Base-by-base conservation (phyloP, 306 rosid genomes). In the Pueraria montana region DNA sequence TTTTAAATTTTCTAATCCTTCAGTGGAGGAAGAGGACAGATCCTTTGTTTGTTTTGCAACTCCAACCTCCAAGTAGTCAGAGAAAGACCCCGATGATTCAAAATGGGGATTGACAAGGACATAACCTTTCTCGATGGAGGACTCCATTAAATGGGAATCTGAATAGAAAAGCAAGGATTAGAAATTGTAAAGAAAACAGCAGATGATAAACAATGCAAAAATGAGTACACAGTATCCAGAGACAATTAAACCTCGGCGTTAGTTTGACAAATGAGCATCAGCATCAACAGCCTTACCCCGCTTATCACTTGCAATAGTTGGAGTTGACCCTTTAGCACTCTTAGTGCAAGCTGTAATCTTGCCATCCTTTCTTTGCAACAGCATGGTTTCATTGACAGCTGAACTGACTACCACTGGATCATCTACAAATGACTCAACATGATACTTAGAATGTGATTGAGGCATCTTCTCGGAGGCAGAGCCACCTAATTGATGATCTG, bases 121-220 rank as follows among this genome's bases (percentile, higher is more conserved):
- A 67, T 96, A 96, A 78, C 77, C 97, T 83, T 87, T 92, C 92
- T 92, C 98, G 42, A 96, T 85, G 26, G 91, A 90, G 26, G 91
- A 90, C 86, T 92, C 97, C 94, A 91, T 86, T 70, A 92, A 94
- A 89, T 74, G 90, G 50, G 92, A 89, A 87, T 84, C 99, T 96
- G 90, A 58, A 85, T 16, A 69, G 48, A 55, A 11, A 82, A 77
- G 24, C 10, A 0, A 64, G 45, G 58, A 21, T 82, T 81, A 85
- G 56, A 52, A 48, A 73, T 80, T 55, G 27, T 16, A 49, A 26
- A 27, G 53, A 43, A 65, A 85, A 49, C 46, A 45, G 65, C 4
- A 6, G 6, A 18, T 24, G 45, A 38, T 56, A 79, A 69, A 64
- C 42, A 71, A 87, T 63, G 78, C 80, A 63, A 69, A 82, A 53